Base-by-base conservation (phyloP, 176 grass and related monocot species). In the Eleusine coracana region DNA sequence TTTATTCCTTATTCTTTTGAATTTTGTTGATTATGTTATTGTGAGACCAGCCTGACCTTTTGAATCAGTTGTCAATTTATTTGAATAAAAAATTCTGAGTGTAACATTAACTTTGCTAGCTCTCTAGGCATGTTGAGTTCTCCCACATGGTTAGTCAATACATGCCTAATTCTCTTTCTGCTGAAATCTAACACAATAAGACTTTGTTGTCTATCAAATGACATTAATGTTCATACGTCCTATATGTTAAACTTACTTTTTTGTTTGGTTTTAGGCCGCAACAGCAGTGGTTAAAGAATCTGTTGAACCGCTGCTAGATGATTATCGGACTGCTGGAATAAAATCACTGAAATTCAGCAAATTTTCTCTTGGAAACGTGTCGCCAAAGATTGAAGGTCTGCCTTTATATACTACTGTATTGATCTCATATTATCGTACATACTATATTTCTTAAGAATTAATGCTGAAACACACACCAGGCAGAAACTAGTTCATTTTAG, bases 301-400 rank as follows among this genome's bases (percentile, higher is more conserved):
- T 27, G 93, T 95, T 80, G 96, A 98, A 64, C 96, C 96, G 81
- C 69, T 98, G 72, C 89, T 98, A 67, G 93, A 98, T 86, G 96
- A 98, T 83, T 98, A 98, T 84, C 87, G 93, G 65, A 87, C 96
- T 78, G 56, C 96, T 86, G 96, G 91, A 92, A 98, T 98, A 85
- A 87, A 94, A 83, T 95, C 96, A 39, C 66, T 98, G 75, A 98
- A 98, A 84, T 98, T 98, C 89, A 93, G 83, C 80, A 98, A 98
- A 85, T 92, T 98, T 79, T 93, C 82, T 70, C 96, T 98, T 80
- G 96, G 96, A 85, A 88, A 84, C 67, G 93, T 98, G 23, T 76
- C 96, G n/a, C 96, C 96, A 76, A 95, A 98, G 77, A 93, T 98
- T 45, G 96, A 98, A 98, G 96, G 96, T 98, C 68, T 84, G n/a